A percentile compares a stretch with the other conserved stretches of the same genome.
Evolutionary conservation across 2,329 filamentous ascomycete genomes (phyloP).

Genomic region (Aschersonia sp.): DNA sequence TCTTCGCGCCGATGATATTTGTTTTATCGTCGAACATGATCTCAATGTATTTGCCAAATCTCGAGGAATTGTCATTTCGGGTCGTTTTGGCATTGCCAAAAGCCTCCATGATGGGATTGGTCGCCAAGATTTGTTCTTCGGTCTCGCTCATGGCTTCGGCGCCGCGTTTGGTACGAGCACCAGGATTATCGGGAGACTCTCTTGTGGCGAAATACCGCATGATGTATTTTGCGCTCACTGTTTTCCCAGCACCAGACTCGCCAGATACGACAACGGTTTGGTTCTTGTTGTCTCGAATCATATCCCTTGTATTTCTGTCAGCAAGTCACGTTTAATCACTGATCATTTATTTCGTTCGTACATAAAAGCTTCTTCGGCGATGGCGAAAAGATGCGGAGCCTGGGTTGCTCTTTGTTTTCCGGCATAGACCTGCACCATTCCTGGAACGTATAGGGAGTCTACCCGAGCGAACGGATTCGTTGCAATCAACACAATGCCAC

Average conservation of each 20-base stretch:
- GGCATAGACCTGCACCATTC: constrained; percentile 99
- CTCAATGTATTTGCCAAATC: constrained; percentile 99
- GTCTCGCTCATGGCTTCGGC: constrained; percentile 86
- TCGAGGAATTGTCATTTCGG: constrained; percentile 95
- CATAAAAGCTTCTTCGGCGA: constrained; percentile 97
- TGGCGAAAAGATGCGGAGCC: constrained; percentile 94
- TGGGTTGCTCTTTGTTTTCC: constrained; percentile 94
- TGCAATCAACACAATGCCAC: constrained; percentile 94
- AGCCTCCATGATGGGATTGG: constrained; percentile 98
- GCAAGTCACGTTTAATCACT: constrained; percentile 6
- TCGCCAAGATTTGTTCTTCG: constrained; percentile 94
- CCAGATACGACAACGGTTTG: constrained; percentile 99
- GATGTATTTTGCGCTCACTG: constrained; percentile 98
- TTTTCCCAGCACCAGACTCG: constrained; percentile 97
- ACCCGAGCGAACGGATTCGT: constrained; percentile 96
- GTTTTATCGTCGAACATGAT: constrained; percentile 96
- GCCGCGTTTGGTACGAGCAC: constrained; percentile 60
- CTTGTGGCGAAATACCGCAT: constrained; percentile 99
- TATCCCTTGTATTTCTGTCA: constrained; percentile 59
- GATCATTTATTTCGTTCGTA: constrained; percentile 29
- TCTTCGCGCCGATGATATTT: constrained; percentile 95
- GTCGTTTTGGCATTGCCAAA: constrained; percentile 99
- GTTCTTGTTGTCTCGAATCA: constrained; percentile 90
- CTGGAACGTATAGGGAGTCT: constrained; percentile 94
- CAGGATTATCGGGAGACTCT: constrained; percentile 81